These are phyloP conservation scores for Xylaria cubensis DNA, from an alignment of 495 filamentous ascomycete species.

Conservation along the genomic window DNA sequence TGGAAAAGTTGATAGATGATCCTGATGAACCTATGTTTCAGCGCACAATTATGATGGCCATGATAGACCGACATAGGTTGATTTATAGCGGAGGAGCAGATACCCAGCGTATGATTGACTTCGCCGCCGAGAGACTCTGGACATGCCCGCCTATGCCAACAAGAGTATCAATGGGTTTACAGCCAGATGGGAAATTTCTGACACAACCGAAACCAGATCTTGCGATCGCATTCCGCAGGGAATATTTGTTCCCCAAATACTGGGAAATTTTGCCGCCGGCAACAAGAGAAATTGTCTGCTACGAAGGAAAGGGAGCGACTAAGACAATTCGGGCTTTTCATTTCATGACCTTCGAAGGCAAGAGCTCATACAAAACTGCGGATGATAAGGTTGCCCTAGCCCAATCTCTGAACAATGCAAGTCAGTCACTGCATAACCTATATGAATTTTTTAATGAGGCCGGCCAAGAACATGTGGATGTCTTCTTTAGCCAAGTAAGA, in stretches of 20 bases:
- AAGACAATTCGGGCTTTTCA: neutral
- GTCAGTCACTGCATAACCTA: neutral
- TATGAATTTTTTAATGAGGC: too few species aligned
- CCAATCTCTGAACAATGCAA: neutral
- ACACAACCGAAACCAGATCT: slow-evolving; percentile 2
- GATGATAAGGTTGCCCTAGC: neutral
- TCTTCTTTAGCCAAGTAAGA: slow-evolving; percentile 11
- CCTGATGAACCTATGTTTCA: neutral
- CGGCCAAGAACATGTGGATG: neutral
- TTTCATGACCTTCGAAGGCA: neutral
- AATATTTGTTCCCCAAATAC: neutral
- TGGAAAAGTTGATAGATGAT: neutral
- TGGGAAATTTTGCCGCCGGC: neutral
- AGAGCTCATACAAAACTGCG: neutral
- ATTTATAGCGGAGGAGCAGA: neutral
- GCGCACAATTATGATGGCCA: slow-evolving; percentile 2
- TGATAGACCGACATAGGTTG: neutral
- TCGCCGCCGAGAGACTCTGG: neutral
- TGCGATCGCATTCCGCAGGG: neutral
- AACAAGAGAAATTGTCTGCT: neutral
- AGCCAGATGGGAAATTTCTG: neutral
- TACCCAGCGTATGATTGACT: neutral
- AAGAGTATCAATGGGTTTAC: neutral
- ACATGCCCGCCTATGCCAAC: slow-evolving; percentile 5
- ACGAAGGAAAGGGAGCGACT: neutral